Evolutionary conservation across 192 early-diverging fungal genomes (phyloP).

Genomic region (Coemansia sp.): DNA sequence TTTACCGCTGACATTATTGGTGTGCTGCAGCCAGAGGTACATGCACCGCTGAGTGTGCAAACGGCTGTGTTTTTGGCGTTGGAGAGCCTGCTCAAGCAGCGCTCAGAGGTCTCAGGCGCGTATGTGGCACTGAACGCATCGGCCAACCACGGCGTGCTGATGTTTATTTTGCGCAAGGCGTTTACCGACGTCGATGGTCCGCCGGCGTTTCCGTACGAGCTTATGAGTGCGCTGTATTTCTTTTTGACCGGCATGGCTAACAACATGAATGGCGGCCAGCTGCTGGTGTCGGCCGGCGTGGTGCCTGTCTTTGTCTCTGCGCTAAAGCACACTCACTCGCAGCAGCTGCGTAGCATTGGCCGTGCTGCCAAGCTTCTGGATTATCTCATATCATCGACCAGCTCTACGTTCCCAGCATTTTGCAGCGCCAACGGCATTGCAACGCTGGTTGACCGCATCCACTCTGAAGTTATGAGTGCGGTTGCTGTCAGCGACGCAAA

Average conservation of each 20-base stretch:
- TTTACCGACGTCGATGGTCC: constrained; percentile 56
- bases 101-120: constrained; percentile 73
- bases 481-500: constrained; percentile 32
- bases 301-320: constrained; percentile 74
- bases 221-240: constrained; percentile 78
- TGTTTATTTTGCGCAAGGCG: constrained; percentile 77
- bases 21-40: constrained; percentile 68
- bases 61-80: constrained; percentile 77
- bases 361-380: constrained; percentile 81
- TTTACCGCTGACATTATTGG: constrained; percentile 77
- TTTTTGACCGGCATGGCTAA: constrained; percentile 77
- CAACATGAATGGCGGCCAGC: constrained; percentile 80
- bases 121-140: constrained; percentile 86
- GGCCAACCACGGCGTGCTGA: constrained; percentile 88
- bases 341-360: constrained; percentile 62
- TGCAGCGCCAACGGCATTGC: constrained; percentile 80
- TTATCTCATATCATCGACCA: constrained; percentile 74
- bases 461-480: constrained; percentile 46
- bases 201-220: constrained; percentile 58
- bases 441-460: constrained; percentile 74
- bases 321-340: constrained; percentile 61
- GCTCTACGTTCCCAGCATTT: constrained; percentile 73
- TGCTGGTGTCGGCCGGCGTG: constrained; percentile 90
- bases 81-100: constrained; percentile 80
- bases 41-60: constrained; percentile 70